Base-by-base conservation (phyloP, 164 flowering plant genomes). In the Chimonanthus salicifolius region DNA sequence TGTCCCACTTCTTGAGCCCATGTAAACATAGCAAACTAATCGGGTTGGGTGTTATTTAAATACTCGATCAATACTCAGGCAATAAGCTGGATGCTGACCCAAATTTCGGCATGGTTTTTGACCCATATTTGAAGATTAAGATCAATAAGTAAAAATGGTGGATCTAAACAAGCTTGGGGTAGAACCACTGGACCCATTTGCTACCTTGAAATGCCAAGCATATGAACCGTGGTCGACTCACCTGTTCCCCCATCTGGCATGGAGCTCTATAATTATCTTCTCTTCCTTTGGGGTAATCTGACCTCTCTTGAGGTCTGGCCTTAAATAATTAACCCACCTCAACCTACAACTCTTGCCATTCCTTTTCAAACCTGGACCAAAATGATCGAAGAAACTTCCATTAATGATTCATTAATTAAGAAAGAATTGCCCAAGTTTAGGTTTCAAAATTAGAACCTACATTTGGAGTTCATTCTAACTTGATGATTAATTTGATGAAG, bases 191-290 rank as follows among this genome's bases (percentile, higher is more conserved):
- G 58, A 51, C 58, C 58, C 58, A 51, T 51, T 51, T 51, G 58
- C 58, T 9, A 10, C 33, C 33, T 33, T 33, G 46, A n/a, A 10
- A 16, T 62, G 6, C 15, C 8, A 13, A 7, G n/a, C 44, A 33
- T 44, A 13, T 65, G 58, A 65, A 33, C 47, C 68, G 47, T 58
- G 7, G 45, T 8, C 7, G 58, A 21, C 47, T 82, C 75, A 92
- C 98, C 97, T 94, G 85, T 94, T 94, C 47, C 98, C 98, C 97
- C 94, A 94, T 63, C 81, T 86, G 71, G 93, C 96, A 85, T 94
- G 98, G 2, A 89, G 82, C 78, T 94, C 94, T 0, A 89, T 67
- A 64, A 94, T 92, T 64, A 92, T 83, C 58, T 75, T 87, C 77
- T 94, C 97, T 80, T 92, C 98, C 67, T 88, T 85, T 60, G 97